Percentiles rank a stretch among this genome's conserved stretches.
phyloP scores from a whole-genome alignment of 176 grass and related monocot genomes.

The Oryza glumipatula region DNA sequence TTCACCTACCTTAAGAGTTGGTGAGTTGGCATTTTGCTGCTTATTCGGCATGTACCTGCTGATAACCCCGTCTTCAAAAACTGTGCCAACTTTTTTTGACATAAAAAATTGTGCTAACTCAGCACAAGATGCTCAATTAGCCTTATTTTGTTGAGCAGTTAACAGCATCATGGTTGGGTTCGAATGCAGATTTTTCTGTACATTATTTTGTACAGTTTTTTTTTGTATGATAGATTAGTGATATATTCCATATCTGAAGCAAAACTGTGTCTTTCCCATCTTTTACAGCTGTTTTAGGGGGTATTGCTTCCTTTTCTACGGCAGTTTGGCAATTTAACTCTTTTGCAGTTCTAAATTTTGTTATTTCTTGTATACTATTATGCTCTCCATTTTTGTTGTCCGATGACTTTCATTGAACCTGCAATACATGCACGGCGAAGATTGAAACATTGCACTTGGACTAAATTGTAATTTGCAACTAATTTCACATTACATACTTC shows the following conservation, averaged over 20 bases:
- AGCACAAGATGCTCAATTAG: neutral
- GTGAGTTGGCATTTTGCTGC: conserved; percentile 39
- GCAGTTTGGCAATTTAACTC: neutral
- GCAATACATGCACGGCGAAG: neutral
- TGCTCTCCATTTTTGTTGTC: neutral
- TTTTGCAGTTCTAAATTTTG: neutral
- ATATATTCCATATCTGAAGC: neutral
- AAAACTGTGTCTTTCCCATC: neutral
- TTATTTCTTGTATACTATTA: neutral
- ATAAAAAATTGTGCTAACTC: too few relatives aligned
- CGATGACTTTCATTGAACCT: neutral
- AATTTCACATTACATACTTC: neutral
- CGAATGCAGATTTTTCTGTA: neutral
- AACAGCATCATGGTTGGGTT: neutral
- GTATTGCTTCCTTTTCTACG: neutral
- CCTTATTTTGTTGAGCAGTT: neutral
- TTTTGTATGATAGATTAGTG: neutral
- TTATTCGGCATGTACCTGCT: neutral
- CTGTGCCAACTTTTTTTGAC: too few relatives aligned
- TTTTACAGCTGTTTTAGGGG: neutral
- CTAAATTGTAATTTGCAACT: neutral
- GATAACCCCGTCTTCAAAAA: neutral
- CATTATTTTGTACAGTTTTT: neutral
- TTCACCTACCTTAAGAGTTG: conserved; percentile 26
- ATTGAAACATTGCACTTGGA: neutral